These are phyloP conservation scores for Fagopyrum esculentum DNA, from an alignment of 148 eudicot genomes.

Conservation along the genomic window DNA sequence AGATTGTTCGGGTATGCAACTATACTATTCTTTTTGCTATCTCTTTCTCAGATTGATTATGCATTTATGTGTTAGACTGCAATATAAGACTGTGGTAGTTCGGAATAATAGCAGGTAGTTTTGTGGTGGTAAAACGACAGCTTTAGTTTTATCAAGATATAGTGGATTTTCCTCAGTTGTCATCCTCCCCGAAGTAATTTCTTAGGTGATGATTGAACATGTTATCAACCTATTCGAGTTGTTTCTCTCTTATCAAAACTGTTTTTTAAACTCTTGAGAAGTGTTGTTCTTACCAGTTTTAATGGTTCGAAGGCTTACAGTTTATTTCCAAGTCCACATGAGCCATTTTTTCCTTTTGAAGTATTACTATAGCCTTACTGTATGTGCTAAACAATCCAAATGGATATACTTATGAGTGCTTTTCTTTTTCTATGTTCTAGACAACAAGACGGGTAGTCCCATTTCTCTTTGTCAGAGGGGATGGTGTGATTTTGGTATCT, in stretches of 20 bases:
- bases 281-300: not conserved
- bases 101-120: no score
- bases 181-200: not conserved
- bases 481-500: constrained; percentile 73
- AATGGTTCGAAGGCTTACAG: no score
- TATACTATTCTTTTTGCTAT: not conserved
- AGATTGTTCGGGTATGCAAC: constrained; percentile 68
- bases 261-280: not conserved
- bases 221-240: not conserved
- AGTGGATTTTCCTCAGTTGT: not conserved
- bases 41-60: not conserved
- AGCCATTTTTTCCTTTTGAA: not conserved
- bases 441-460: constrained; percentile 71
- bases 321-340: not conserved
- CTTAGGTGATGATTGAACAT: not conserved
- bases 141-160: no score
- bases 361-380: not conserved
- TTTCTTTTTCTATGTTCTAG: constrained; percentile 28
- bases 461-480: constrained; percentile 76
- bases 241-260: not conserved
- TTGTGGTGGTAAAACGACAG: no score
- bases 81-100: not conserved
- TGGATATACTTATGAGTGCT: not conserved
- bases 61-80: not conserved
- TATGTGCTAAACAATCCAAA: not conserved